phyloP scores from a whole-genome alignment of 169 alveolate species.

The Plasmodium inui region DNA sequence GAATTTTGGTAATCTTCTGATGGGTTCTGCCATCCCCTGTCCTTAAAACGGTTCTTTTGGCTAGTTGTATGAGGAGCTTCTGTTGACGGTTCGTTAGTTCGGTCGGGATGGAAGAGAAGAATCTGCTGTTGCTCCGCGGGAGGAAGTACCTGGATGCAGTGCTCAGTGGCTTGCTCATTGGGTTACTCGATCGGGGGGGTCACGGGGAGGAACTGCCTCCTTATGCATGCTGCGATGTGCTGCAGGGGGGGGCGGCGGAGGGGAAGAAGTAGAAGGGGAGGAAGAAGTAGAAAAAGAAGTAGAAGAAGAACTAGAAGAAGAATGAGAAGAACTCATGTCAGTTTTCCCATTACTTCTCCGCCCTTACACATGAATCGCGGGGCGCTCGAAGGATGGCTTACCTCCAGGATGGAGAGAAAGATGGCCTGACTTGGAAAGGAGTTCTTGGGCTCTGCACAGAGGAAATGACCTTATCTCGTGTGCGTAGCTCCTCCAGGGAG shows the following conservation, averaged over 20 bases:
- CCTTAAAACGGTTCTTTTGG: neutral
- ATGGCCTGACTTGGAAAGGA: neutral
- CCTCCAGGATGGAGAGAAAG: neutral
- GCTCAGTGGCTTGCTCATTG: neutral
- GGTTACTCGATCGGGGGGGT: neutral
- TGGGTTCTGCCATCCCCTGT: constrained; percentile 12
- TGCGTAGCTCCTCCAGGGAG: neutral
- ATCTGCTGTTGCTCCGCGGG: neutral
- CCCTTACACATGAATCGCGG: neutral
- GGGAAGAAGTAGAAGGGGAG: too few relatives aligned
- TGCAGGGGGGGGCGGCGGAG: neutral
- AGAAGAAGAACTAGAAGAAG: too few relatives aligned
- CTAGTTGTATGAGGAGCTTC: constrained; percentile 9
- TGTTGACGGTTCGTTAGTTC: constrained; percentile 9
- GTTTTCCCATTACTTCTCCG: neutral
- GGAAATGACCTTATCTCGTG: neutral
- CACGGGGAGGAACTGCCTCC: neutral
- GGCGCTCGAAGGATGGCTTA: neutral
- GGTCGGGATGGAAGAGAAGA: neutral
- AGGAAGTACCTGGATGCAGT: neutral
- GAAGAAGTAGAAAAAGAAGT: too few relatives aligned
- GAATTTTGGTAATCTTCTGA: constrained; percentile 30
- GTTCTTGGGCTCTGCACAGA: neutral
- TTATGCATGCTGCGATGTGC: neutral
- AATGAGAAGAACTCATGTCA: neutral